Evolutionary conservation across 1,284 basidiomycete genomes (phyloP).

Genomic region (Xerocomus nothofagi): DNA sequence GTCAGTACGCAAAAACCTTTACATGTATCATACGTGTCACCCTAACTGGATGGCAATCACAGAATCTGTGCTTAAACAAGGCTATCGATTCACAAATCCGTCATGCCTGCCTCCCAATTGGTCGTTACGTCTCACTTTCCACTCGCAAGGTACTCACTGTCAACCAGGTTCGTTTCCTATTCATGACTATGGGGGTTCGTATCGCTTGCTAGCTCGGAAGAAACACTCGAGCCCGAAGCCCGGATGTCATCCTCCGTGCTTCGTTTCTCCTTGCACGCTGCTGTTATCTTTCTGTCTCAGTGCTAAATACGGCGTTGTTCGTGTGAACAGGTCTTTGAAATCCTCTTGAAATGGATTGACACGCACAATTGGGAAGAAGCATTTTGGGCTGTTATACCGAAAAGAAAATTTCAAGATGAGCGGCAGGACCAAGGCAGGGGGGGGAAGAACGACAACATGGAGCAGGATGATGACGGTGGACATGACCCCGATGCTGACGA

Average conservation of each 20-base stretch:
- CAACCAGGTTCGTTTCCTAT: slow-evolving; percentile 62
- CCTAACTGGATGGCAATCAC: slow-evolving; percentile 1
- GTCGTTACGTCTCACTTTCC: slow-evolving; percentile 79
- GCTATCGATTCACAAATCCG: slow-evolving; percentile 74
- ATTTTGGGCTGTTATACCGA: slow-evolving; percentile 84
- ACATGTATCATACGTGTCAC: not conserved
- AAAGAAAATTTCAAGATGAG: slow-evolving; percentile 69
- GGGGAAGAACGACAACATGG: not conserved
- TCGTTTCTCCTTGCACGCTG: not conserved
- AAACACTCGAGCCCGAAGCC: not conserved
- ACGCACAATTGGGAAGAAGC: slow-evolving; percentile 81
- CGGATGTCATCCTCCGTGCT: not conserved
- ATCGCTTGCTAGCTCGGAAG: not conserved
- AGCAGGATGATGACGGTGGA: not conserved
- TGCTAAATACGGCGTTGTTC: slow-evolving; percentile 13
- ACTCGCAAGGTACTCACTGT: slow-evolving; percentile 97
- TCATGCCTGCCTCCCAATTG: slow-evolving; percentile 91
- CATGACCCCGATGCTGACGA: not conserved
- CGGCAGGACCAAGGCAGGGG: slow-evolving; percentile 1
- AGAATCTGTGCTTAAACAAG: slow-evolving; percentile 91
- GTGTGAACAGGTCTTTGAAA: slow-evolving; percentile 70
- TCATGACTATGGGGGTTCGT: not conserved
- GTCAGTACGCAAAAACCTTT: slow-evolving; percentile 32
- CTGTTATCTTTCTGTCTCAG: slow-evolving; percentile 1
- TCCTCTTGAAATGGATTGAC: slow-evolving; percentile 88